Percentiles rank a stretch among this genome's conserved stretches.
Evolutionary conservation across 169 alveolate genomes (phyloP).

Genomic region (Eimeria zaria): DNA sequence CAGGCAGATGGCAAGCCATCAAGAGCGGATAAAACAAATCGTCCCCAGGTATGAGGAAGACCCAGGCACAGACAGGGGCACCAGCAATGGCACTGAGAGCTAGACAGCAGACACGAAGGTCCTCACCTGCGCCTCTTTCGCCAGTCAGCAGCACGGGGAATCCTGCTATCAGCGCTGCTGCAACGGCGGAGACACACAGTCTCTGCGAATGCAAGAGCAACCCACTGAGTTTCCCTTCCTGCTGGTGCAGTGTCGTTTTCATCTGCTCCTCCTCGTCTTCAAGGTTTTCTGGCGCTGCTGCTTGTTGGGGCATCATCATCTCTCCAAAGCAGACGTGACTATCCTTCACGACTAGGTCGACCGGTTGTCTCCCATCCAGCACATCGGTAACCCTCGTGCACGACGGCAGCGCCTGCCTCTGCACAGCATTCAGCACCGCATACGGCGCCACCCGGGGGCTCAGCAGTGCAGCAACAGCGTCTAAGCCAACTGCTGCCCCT

Average conservation of each 20-base stretch:
- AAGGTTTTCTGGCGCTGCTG: not conserved
- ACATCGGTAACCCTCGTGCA: not conserved
- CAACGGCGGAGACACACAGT: slow-evolving; percentile 43
- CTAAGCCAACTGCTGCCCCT: not conserved
- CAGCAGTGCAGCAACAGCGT: slow-evolving; percentile 45
- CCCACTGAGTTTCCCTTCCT: not conserved
- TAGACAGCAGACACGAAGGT: not conserved
- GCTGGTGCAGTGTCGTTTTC: not conserved
- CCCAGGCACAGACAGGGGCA: not conserved
- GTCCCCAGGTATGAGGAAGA: not conserved
- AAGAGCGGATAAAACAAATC: not conserved
- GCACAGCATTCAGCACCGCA: slow-evolving; percentile 57
- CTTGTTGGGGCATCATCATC: slow-evolving; percentile 11
- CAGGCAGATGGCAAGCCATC: not conserved
- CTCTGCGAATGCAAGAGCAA: slow-evolving; percentile 67
- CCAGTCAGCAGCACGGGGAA: slow-evolving; percentile 72
- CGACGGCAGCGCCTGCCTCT: slow-evolving; percentile 20
- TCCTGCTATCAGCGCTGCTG: slow-evolving; percentile 37
- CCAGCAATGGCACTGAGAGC: not conserved
- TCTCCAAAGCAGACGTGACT: not conserved
- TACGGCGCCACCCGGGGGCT: slow-evolving; percentile 29
- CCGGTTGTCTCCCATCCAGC: not conserved
- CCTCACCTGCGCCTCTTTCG: slow-evolving; percentile 70
- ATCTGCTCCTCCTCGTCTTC: not conserved
- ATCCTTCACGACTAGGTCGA: slow-evolving; percentile 11